Base-by-base conservation (phyloP, 768 basidiomycete species). In the Pleurotus eryngii region DNA sequence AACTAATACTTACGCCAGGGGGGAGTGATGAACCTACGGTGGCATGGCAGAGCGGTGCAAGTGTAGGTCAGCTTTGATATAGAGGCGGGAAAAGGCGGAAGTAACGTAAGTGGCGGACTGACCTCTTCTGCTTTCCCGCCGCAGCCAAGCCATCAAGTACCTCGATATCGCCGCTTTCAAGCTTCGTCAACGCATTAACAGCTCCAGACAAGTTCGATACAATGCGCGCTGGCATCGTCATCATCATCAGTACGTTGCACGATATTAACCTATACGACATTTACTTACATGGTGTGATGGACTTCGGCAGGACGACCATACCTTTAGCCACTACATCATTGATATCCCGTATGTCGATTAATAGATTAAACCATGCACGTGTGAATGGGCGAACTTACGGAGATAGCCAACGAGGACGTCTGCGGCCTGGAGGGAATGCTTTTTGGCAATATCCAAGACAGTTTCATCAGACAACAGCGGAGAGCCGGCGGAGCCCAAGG, bases 291-390 rank as follows among this genome's bases (percentile, higher is more conserved):
- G 83, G 80, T 1, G 81, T 93, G 38, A 93, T 87, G 5, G 89
- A 90, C 72, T 92, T 93, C 1, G 92, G 84, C 37, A 95, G 79
- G 26, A 80, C 76, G 38, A 90, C 78, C 43, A 84, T 74, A 38
- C 78, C 83, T 65, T 89, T 87, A 11, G 79, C 76, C 53, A 89
- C 86, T 86, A 51, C 39, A 63, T 58, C 12, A 55, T 54, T 54
- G 54, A 46, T 53, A 35, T 43, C 15, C 27, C 60, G 43, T 59
- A 26, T 46, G 53, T 42, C 40, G 47, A 50, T n/a, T 35, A 40
- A 24, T 43, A 17, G 37, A 56, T 37, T 8, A 45, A 9, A 30
- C 12, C 4, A 57, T 27, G 37, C 35, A n/a, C 42, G 47, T 56
- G 55, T 46, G 42, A 37, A 42, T 45, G 3, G 0, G 18, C 30